Percentiles rank a stretch among this genome's conserved stretches.
Conservation (phyloP, 75 land plant species). For the Picea glauca region DNA sequence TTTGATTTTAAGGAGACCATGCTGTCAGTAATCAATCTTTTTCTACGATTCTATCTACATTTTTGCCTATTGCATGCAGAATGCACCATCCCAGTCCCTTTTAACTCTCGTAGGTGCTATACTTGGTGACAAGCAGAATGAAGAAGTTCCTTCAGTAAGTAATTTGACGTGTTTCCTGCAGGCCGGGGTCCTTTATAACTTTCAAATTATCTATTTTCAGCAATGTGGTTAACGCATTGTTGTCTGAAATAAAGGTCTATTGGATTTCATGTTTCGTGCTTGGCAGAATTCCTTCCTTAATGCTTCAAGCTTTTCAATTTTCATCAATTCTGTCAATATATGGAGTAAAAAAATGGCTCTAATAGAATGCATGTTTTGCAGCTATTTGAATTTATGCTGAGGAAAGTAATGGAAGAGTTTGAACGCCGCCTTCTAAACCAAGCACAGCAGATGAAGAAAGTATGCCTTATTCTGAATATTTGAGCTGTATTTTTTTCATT, state of each 20-base stretch:
- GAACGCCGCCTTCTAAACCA: conserved; percentile 85
- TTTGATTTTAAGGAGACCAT: background rate
- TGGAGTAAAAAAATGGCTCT: background rate
- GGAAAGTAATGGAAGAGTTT: conserved; percentile 90
- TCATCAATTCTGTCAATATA: background rate
- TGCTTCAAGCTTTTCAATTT: background rate
- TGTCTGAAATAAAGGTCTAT: background rate
- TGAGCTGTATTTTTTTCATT: background rate
- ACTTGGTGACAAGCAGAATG: conserved; percentile 79
- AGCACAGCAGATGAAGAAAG: conserved; percentile 78
- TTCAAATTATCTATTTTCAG: background rate
- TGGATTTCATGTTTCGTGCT: background rate
- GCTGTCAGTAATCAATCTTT: background rate
- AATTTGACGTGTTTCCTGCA: conserved; percentile 2
- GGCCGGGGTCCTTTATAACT: background rate
- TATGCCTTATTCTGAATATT: conserved; percentile 18
- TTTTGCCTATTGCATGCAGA: conserved; percentile 40
- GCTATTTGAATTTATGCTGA: conserved; percentile 84
- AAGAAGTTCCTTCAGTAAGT: conserved; percentile 88
- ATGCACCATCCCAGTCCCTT: conserved; percentile 84
- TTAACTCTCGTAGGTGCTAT: conserved; percentile 74
- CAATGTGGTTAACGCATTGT: background rate
- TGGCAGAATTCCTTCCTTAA: background rate
- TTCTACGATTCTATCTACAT: background rate
- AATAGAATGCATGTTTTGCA: conserved; percentile 17